Evolutionary conservation across 176 grass and related monocot species (phyloP), one percentile per base, ranked within the genome.

Genomic region (Triticum dicoccoides): DNA sequence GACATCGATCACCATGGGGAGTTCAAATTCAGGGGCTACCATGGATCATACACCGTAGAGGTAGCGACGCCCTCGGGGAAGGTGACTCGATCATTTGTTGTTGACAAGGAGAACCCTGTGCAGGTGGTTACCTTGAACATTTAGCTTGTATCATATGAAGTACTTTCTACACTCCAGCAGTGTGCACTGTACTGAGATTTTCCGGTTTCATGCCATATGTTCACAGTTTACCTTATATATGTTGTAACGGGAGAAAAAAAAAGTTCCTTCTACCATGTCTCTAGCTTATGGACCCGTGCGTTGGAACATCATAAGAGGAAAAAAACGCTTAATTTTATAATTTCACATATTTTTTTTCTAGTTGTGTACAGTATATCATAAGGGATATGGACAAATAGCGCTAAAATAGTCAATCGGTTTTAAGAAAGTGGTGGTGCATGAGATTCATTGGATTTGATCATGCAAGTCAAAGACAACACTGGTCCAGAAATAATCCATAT

Each of bases 11-110:
- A 9, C 12, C 65, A 71, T 4, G 91, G 92, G 18, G 90, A 93
- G 87, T 94, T 92, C 38, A 94, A 42, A 29, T 98, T 98, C 71
- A 92, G 97, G 90, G 97, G 94, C 25, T 98, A 94, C 68, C 90
- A 92, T 72, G 97, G 97, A 10, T 88, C 79, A 9, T 98, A 98
- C 78, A 85, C 73, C 4, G 85, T 96, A 11, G 88, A 98, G 86
- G 85, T 98, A n/a, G 87, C 73, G 11, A 94, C 89, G 1, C 67
- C 88, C 11, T 82, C 90, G 2, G 89, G 91, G 13, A 90, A 63
- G 84, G 51, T 91, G 25, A 76, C 74, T 14, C 72, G 76, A 23
- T 92, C 91, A 13, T 94, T 98, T 89, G 90, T 87, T 70, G 92
- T 98, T n/a, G 94, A 91, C 9, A 91, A 92, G 76, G 94, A 93